A percentile compares a stretch with the other conserved stretches of the same genome.
Evolutionary conservation across 306 rosid genomes (phyloP).

Genomic region (Trichosanthes cucumerina): DNA sequence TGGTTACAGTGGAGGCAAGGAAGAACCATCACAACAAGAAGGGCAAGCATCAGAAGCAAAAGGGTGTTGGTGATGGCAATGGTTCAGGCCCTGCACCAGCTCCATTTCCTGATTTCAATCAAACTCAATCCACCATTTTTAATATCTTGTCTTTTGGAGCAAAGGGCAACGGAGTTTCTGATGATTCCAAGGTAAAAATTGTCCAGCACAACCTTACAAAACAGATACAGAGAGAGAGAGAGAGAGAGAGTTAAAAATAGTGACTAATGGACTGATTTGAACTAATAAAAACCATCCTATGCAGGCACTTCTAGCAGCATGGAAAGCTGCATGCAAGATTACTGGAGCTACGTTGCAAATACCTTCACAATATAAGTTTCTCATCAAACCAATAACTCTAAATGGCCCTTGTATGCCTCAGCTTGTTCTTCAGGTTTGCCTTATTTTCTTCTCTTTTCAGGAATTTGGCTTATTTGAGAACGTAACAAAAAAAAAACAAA

Average conservation of each 20-base stretch:
- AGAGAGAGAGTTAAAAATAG: neutral
- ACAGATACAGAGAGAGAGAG: neutral
- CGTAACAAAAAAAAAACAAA: neutral
- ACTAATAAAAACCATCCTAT: neutral
- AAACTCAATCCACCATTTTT: slow-evolving; percentile 26
- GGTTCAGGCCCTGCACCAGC: slow-evolving; percentile 31
- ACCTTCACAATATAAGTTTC: slow-evolving; percentile 50
- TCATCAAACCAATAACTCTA: slow-evolving; percentile 56
- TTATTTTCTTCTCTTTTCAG: neutral
- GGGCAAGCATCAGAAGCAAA: slow-evolving; percentile 35
- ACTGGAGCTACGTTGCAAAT: slow-evolving; percentile 48
- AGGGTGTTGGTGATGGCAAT: slow-evolving; percentile 16
- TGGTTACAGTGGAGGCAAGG: slow-evolving; percentile 52
- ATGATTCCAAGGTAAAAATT: slow-evolving; percentile 63
- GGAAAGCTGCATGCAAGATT: slow-evolving; percentile 72
- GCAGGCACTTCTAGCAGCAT: slow-evolving; percentile 73
- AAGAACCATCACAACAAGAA: slow-evolving; percentile 32
- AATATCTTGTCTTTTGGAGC: slow-evolving; percentile 66
- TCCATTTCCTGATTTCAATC: slow-evolving; percentile 29
- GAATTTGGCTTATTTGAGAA: neutral
- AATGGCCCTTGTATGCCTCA: slow-evolving; percentile 80
- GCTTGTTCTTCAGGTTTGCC: slow-evolving; percentile 68
- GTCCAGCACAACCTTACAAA: neutral
- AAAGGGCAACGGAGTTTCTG: slow-evolving; percentile 65
- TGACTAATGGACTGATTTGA: neutral